phyloP scores from a whole-genome alignment of 2,329 filamentous ascomycete genomes.

The Trichophyton mentagrophytes region DNA sequence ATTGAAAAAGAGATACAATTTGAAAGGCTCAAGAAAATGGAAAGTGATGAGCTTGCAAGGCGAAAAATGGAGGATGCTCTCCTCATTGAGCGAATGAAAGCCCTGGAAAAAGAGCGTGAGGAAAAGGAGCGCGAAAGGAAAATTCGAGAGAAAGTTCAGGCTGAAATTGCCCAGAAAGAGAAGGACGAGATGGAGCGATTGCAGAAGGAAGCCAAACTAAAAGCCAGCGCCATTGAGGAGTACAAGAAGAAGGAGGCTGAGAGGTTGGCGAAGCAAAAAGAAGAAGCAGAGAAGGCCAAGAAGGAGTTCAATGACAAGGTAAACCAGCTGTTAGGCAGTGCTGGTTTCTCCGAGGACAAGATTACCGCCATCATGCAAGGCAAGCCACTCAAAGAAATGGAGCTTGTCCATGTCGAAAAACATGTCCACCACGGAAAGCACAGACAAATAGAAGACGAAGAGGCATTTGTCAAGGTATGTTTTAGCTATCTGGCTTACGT shows the following conservation, averaged over 20 bases:
- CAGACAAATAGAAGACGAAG: constrained; percentile 15
- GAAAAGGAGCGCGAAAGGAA: constrained; percentile 40
- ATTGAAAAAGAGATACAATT: constrained; percentile 24
- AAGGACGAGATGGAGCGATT: constrained; percentile 25
- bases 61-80: constrained; percentile 16
- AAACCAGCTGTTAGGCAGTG: constrained; percentile 25
- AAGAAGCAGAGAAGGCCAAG: constrained; percentile 39
- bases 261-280: constrained; percentile 36
- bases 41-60: constrained; percentile 16
- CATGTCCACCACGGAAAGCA: neutral
- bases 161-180: constrained; percentile 19
- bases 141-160: constrained; percentile 24
- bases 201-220: constrained; percentile 29
- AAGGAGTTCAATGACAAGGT: constrained; percentile 36
- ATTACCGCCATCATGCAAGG: constrained; percentile 29
- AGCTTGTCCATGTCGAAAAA: neutral
- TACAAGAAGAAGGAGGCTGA: constrained; percentile 41
- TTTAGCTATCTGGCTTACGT: neutral
- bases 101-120: constrained; percentile 19
- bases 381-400: constrained; percentile 7
- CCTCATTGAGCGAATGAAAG: constrained; percentile 17
- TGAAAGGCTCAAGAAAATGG: constrained; percentile 21
- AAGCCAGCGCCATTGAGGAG: constrained; percentile 40
- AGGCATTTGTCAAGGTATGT: constrained; percentile 10
- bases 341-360: constrained; percentile 29